Evolutionary conservation across 2,329 filamentous ascomycete genomes (phyloP).

Genomic region (Cladosporium austrohemisphaericum): DNA sequence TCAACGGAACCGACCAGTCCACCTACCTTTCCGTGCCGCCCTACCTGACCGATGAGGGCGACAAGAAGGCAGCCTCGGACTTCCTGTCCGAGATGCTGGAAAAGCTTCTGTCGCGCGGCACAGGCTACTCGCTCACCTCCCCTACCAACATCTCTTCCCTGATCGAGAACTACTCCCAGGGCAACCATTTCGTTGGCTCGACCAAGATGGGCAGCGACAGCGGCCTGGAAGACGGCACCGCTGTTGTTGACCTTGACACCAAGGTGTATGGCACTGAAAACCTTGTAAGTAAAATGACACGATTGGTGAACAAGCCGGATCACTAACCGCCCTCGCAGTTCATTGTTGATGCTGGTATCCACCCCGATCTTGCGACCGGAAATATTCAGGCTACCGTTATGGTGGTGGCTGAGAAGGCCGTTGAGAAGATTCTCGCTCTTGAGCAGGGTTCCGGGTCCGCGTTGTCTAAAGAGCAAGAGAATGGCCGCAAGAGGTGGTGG

Average conservation of each 20-base stretch:
- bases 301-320: constrained; percentile 64
- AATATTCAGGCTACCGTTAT: constrained; percentile 14
- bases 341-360: constrained; percentile 63
- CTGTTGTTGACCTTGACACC: constrained; percentile 50
- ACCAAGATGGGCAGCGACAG: constrained; percentile 42
- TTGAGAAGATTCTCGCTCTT: constrained; percentile 5
- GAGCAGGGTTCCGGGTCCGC: too few relatives aligned
- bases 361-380: constrained; percentile 36
- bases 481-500: too few relatives aligned
- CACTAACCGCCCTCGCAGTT: constrained; percentile 63
- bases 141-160: constrained; percentile 52
- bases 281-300: constrained; percentile 64
- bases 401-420: constrained; percentile 9
- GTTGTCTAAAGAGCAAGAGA: too few relatives aligned
- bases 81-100: constrained; percentile 61
- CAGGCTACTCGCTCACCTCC: constrained; percentile 53
- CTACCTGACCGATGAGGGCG: constrained; percentile 56
- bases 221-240: constrained; percentile 38
- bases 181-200: constrained; percentile 45
- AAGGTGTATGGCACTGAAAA: constrained; percentile 61
- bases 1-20: constrained; percentile 52
- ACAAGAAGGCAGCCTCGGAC: constrained; percentile 58
- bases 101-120: constrained; percentile 51
- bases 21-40: constrained; percentile 59
- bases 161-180: constrained; percentile 50